These are phyloP conservation scores for Thermothelomyces thermophilus DNA, from an alignment of 2,329 filamentous ascomycete species.

Conservation along the genomic window DNA sequence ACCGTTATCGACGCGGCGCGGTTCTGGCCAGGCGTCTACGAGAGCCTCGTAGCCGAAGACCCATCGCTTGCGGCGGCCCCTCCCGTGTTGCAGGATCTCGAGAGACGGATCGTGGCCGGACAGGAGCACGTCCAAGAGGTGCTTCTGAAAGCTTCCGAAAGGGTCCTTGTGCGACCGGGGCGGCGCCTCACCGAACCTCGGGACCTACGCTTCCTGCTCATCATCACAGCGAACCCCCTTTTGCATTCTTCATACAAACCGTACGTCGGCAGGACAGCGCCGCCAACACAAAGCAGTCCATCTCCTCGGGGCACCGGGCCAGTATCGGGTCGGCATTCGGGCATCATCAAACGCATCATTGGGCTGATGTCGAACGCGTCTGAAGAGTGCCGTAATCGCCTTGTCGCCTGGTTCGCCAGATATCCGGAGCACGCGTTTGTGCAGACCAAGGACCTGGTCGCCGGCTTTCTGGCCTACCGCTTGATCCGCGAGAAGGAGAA, in stretches of 20 bases:
- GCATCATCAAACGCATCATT: slow-evolving; percentile 76
- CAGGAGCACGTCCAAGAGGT: slow-evolving; percentile 63
- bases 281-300: slow-evolving; percentile 18
- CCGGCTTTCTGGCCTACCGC: slow-evolving; percentile 75
- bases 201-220: slow-evolving; percentile 69
- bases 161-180: slow-evolving; percentile 71
- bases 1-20: slow-evolving; percentile 60
- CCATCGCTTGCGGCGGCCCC: slow-evolving; percentile 29
- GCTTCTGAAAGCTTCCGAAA: slow-evolving; percentile 72
- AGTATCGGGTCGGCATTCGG: slow-evolving; percentile 63
- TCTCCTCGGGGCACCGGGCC: slow-evolving; percentile 34
- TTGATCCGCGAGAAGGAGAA: slow-evolving; percentile 65
- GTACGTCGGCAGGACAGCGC: slow-evolving; percentile 37
- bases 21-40: slow-evolving; percentile 57
- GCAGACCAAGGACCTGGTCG: slow-evolving; percentile 67
- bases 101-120: slow-evolving; percentile 45
- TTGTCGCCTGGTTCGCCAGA: slow-evolving; percentile 72
- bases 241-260: slow-evolving; percentile 44
- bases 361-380: slow-evolving; percentile 73
- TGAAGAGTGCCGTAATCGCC: slow-evolving; percentile 65
- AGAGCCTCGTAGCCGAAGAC: slow-evolving; percentile 41
- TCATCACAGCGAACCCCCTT: slow-evolving; percentile 73
- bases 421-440: slow-evolving; percentile 63
- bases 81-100: slow-evolving; percentile 38
- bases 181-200: slow-evolving; percentile 60